Conservation (phyloP, 2,329 filamentous ascomycete species). For the Geosmithia putterillii region DNA sequence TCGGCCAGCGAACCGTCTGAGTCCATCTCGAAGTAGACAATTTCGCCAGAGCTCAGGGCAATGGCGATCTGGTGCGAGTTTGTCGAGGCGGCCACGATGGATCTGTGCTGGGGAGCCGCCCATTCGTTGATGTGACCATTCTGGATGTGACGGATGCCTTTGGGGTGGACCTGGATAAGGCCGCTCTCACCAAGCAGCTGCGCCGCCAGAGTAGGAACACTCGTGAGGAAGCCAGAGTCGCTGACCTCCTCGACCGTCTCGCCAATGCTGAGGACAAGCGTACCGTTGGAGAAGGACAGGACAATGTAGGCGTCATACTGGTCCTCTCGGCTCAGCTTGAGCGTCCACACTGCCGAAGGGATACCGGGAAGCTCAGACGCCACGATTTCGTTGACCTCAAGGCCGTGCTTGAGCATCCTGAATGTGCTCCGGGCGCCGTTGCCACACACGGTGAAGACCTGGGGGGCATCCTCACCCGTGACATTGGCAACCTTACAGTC, state of each 20-base stretch:
- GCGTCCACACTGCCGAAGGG: constrained; percentile 91
- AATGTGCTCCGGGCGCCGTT: constrained; percentile 83
- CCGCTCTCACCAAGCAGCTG: constrained; percentile 91
- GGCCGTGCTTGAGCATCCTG: constrained; percentile 79
- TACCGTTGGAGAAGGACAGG: constrained; percentile 83
- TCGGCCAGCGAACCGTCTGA: constrained; percentile 81
- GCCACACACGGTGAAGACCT: constrained; percentile 89
- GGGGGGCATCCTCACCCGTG: constrained; percentile 84
- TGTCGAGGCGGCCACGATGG: constrained; percentile 86
- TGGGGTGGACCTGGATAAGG: constrained; percentile 89
- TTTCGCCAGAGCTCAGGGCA: constrained; percentile 88
- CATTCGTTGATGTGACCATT: constrained; percentile 77
- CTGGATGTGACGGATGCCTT: constrained; percentile 84
- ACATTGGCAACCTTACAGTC: constrained; percentile 88
- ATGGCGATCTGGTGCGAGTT: constrained; percentile 91
- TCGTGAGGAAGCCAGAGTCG: constrained; percentile 83
- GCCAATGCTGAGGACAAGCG: constrained; percentile 85
- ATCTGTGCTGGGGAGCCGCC: constrained; percentile 84
- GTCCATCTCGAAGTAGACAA: constrained; percentile 98
- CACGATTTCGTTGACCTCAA: constrained; percentile 92
- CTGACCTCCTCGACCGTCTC: constrained; percentile 94
- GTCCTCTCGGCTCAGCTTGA: constrained; percentile 70
- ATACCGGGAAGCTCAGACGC: constrained; percentile 81
- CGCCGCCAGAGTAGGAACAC: constrained; percentile 79
- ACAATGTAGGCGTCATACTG: constrained; percentile 91